phyloP scores from a whole-genome alignment of 176 grass and related monocot genomes.

The Oryza meridionalis region DNA sequence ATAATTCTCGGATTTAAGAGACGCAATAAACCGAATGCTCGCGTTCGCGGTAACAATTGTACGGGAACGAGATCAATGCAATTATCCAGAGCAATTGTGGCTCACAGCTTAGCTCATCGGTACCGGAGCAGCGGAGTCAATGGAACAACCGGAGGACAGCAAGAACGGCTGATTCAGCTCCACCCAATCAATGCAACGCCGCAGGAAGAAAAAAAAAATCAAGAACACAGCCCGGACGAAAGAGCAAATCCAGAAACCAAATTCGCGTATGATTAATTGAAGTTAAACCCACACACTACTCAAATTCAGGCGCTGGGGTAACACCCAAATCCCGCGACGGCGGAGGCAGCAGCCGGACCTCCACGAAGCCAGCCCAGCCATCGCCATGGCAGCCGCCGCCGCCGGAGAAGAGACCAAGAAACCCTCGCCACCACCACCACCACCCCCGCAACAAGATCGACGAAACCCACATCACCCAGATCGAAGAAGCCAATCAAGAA shows the following conservation, averaged over 20 bases:
- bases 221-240: not conserved
- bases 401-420: not conserved
- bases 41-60: slow-evolving; percentile 8
- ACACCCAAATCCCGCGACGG: not conserved
- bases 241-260: not conserved
- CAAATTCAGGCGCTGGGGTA: not conserved
- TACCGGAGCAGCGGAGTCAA: slow-evolving; percentile 20
- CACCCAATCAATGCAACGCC: slow-evolving; percentile 23
- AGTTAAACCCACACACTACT: not conserved
- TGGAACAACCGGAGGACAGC: slow-evolving; percentile 34
- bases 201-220: not conserved
- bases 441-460: slow-evolving; percentile 39
- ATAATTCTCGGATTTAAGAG: slow-evolving; percentile 33
- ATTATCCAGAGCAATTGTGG: slow-evolving; percentile 8
- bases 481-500: not conserved
- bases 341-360: not conserved
- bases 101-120: slow-evolving; percentile 6
- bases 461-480: slow-evolving; percentile 17
- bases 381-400: not conserved
- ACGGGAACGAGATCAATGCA: slow-evolving; percentile 50
- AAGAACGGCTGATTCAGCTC: not conserved
- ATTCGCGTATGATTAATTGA: not conserved
- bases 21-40: slow-evolving; percentile 34
- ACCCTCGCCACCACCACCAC: not conserved
- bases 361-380: not conserved